Evolutionary conservation across 345 rosid genomes (phyloP).

Genomic region (Kernera saxatilis): DNA sequence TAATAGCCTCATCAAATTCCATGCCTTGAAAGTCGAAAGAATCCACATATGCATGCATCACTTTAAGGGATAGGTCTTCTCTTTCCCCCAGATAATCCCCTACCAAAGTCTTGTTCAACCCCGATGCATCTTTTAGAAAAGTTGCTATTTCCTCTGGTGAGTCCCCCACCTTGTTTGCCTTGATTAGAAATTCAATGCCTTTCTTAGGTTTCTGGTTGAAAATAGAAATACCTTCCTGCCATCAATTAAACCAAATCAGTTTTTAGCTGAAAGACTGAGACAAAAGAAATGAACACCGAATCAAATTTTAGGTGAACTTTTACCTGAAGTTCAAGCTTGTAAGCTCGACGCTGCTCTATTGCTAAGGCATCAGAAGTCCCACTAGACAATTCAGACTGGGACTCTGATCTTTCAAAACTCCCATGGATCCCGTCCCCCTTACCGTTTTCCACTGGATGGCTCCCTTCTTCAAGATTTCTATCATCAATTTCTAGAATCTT

Average conservation of each 20-base stretch:
- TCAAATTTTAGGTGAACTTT: neutral
- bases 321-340: constrained; percentile 99
- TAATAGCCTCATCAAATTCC: constrained; percentile 97
- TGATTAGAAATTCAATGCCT: constrained; percentile 93
- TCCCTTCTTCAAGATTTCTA: constrained; percentile 58
- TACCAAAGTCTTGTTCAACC: constrained; percentile 74
- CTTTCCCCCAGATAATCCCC: constrained; percentile 99
- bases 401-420: constrained; percentile 73
- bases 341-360: constrained; percentile 98
- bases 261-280: constrained; percentile 20
- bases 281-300: neutral
- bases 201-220: constrained; percentile 94
- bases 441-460: constrained; percentile 65
- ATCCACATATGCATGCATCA: constrained; percentile 97
- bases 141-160: constrained; percentile 94
- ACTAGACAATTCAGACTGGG: constrained; percentile 76
- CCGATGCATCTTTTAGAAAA: constrained; percentile 88
- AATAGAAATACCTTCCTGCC: constrained; percentile 99
- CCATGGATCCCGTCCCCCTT: constrained; percentile 73
- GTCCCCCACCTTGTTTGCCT: constrained; percentile 88
- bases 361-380: constrained; percentile 81
- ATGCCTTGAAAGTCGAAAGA: constrained; percentile 83
- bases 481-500: constrained; percentile 59
- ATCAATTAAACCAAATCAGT: constrained; percentile 42
- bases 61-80: constrained; percentile 89